Percentiles rank a stretch among this genome's conserved stretches.
These are phyloP conservation scores for Ogataea methanolica DNA, from an alignment of 805 yeast genomes.

Conservation along the genomic window DNA sequence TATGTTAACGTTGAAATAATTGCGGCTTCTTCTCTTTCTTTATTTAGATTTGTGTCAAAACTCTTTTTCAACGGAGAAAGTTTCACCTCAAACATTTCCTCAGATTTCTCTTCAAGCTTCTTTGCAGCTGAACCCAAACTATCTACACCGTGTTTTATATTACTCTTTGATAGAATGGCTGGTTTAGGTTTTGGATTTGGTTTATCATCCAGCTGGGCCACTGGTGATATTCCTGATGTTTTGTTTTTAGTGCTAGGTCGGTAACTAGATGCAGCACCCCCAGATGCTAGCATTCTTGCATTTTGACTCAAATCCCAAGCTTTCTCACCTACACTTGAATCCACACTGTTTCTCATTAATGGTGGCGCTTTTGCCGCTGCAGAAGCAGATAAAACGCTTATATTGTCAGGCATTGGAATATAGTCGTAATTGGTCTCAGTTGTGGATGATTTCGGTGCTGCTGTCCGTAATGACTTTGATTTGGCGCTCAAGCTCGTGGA, in stretches of 20 bases:
- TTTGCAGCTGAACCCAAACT: too few relatives aligned
- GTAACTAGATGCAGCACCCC: constrained; percentile 7
- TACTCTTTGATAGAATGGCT: too few relatives aligned
- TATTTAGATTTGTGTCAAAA: background rate
- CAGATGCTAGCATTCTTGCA: constrained; percentile 7
- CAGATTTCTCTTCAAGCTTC: too few relatives aligned
- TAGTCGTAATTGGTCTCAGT: constrained; percentile 1
- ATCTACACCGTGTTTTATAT: too few relatives aligned
- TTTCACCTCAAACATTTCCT: constrained; percentile 2
- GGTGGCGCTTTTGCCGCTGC: constrained; percentile 23
- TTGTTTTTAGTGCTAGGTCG: background rate
- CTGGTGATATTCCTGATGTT: background rate
- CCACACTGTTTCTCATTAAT: constrained; percentile 8
- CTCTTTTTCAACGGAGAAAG: constrained; percentile 9
- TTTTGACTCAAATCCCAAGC: constrained; percentile 8
- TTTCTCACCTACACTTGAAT: constrained; percentile 11
- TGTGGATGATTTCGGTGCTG: constrained; percentile 1
- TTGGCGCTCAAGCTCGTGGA: too few relatives aligned
- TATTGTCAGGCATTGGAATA: constrained; percentile 15
- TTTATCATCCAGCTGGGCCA: background rate
- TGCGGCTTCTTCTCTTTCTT: too few relatives aligned
- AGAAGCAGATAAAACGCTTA: constrained; percentile 16
- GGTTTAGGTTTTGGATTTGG: too few relatives aligned
- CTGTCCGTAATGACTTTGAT: constrained; percentile 1
- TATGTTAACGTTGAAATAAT: background rate